Conservation (phyloP, 2,329 filamentous ascomycete genomes). For the Pseudogymnoascus sp. region DNA sequence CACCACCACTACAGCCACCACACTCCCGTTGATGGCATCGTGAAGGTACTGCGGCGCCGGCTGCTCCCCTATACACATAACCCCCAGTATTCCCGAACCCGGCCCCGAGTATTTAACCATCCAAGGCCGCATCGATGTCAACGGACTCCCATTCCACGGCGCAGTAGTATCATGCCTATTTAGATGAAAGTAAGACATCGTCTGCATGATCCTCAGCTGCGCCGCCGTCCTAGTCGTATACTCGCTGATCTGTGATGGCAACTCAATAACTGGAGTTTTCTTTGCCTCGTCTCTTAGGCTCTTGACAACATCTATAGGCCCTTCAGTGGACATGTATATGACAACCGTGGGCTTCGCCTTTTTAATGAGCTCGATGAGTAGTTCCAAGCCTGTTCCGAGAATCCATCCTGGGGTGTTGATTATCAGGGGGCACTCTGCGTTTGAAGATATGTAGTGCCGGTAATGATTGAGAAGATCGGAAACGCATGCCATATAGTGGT, state of each 20-base stretch:
- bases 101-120: conserved; percentile 51
- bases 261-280: conserved; percentile 37
- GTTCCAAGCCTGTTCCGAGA: conserved; percentile 60
- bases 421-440: conserved; percentile 49
- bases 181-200: conserved; percentile 71
- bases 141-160: conserved; percentile 45
- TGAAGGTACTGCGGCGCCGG: conserved; percentile 50
- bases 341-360: conserved; percentile 52
- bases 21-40: conserved; percentile 62
- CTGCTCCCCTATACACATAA: conserved; percentile 62
- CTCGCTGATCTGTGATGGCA: conserved; percentile 55
- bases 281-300: conserved; percentile 38
- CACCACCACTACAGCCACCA: conserved; percentile 58
- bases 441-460: conserved; percentile 33
- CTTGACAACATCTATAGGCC: conserved; percentile 50
- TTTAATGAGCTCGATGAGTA: conserved; percentile 51
- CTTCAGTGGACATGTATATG: conserved; percentile 61
- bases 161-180: conserved; percentile 15
- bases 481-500: conserved; percentile 58
- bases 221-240: conserved; percentile 52
- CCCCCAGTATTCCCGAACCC: conserved; percentile 50
- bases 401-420: conserved; percentile 73
- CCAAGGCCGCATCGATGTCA: conserved; percentile 53
- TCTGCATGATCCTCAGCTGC: conserved; percentile 66
- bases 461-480: conserved; percentile 57